These are phyloP conservation scores for Avena insularis DNA, from an alignment of 176 grass and related monocot species.

Conservation along the genomic window DNA sequence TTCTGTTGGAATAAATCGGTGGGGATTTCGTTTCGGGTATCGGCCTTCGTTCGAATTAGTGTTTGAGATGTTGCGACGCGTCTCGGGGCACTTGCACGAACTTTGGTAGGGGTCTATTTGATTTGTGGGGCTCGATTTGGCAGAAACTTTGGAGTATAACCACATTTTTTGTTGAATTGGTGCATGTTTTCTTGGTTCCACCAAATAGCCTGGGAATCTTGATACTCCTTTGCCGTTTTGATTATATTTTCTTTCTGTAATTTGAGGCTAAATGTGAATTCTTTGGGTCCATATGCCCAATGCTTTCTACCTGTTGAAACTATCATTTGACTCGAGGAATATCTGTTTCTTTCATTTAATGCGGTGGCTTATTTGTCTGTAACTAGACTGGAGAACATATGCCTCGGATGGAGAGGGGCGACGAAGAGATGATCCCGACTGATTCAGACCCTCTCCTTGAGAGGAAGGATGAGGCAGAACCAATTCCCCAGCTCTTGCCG, in stretches of 20 bases:
- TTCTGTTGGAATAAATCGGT: neutral
- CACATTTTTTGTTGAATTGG: neutral
- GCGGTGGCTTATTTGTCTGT: neutral
- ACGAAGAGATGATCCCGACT: constrained; percentile 40
- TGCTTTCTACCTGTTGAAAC: constrained; percentile 17
- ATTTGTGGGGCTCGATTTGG: constrained; percentile 1
- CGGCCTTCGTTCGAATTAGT: neutral
- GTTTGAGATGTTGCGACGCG: neutral
- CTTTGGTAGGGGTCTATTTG: neutral
- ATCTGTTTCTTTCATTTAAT: constrained; percentile 21
- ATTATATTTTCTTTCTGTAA: constrained; percentile 1
- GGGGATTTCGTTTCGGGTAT: neutral
- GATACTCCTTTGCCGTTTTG: neutral
- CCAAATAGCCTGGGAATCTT: neutral
- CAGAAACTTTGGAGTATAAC: neutral
- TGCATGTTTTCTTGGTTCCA: constrained; percentile 7
- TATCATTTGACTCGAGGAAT: constrained; percentile 25
- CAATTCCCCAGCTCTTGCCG: constrained; percentile 9
- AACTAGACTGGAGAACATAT: neutral
- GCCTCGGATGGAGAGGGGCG: constrained; percentile 44
- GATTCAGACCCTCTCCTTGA: constrained; percentile 60
- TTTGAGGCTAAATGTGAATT: neutral
- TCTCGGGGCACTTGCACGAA: neutral
- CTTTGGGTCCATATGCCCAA: neutral
- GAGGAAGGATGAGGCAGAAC: constrained; percentile 34